Evolutionary conservation across 257 asterid genomes (phyloP).

Genomic region (Solanum pennellii): DNA sequence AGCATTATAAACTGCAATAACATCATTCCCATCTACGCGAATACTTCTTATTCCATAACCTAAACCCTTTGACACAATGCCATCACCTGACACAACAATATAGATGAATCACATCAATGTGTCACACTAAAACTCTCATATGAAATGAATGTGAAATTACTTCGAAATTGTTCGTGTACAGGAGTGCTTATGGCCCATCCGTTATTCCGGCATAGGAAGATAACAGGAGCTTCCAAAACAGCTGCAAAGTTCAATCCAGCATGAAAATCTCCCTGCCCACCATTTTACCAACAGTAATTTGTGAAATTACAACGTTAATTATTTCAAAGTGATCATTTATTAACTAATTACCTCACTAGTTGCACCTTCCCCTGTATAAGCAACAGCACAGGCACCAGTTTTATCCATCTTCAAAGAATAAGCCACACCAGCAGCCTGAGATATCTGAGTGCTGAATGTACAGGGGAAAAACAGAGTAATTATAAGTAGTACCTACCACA

Average conservation of each 20-base stretch:
- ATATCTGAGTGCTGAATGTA: constrained; percentile 67
- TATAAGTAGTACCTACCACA: neutral
- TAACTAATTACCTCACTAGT: constrained; percentile 72
- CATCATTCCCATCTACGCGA: constrained; percentile 80
- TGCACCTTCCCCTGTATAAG: constrained; percentile 73
- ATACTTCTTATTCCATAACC: constrained; percentile 76
- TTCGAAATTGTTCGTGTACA: constrained; percentile 55
- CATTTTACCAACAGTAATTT: neutral
- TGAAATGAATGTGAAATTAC: constrained; percentile 9
- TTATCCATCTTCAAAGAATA: constrained; percentile 86
- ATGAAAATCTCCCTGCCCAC: constrained; percentile 81
- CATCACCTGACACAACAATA: constrained; percentile 50
- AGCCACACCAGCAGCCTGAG: constrained; percentile 96
- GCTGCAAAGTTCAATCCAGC: constrained; percentile 90
- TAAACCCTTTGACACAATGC: constrained; percentile 69
- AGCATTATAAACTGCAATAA: constrained; percentile 61
- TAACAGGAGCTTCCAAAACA: constrained; percentile 71
- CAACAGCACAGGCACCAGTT: constrained; percentile 66
- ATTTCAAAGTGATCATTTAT: neutral
- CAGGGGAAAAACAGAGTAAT: neutral
- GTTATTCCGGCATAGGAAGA: constrained; percentile 81
- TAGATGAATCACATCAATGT: neutral
- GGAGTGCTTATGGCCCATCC: constrained; percentile 99
- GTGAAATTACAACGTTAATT: neutral
- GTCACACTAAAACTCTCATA: neutral